Conservation (phyloP, 805 yeast species). For the Yarrowia deformans region DNA sequence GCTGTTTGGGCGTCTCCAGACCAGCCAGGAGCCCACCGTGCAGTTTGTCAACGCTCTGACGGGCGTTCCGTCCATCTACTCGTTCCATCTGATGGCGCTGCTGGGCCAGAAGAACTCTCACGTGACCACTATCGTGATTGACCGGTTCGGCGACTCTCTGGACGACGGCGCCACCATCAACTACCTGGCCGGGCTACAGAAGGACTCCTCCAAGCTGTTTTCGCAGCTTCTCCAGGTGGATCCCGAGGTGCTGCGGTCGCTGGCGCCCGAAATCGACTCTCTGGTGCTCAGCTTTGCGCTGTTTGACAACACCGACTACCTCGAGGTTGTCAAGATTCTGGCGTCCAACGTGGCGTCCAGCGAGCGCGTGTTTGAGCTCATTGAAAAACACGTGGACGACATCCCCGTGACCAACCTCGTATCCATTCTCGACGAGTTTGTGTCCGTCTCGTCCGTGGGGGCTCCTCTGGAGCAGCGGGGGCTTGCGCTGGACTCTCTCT, state of each 20-base stretch:
- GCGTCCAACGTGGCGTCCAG: slow-evolving; percentile 58
- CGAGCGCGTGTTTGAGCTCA: slow-evolving; percentile 38
- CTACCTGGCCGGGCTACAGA: slow-evolving; percentile 29
- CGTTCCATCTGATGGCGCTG: slow-evolving; percentile 25
- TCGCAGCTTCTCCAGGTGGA: slow-evolving; percentile 39
- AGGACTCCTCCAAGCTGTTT: slow-evolving; percentile 25
- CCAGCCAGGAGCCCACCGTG: slow-evolving; percentile 43
- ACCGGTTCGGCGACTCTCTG: slow-evolving; percentile 19
- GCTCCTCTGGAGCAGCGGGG: slow-evolving; percentile 38
- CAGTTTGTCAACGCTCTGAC: slow-evolving; percentile 8
- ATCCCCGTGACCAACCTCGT: slow-evolving; percentile 43
- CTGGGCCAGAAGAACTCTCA: slow-evolving; percentile 12
- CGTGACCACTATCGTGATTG: slow-evolving; percentile 15
- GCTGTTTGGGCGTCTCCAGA: slow-evolving; percentile 61
- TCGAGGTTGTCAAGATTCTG: slow-evolving; percentile 61
- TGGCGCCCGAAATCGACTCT: slow-evolving; percentile 28
- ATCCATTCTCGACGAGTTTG: slow-evolving; percentile 44
- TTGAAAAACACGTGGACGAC: slow-evolving; percentile 29
- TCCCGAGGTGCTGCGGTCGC: slow-evolving; percentile 37
- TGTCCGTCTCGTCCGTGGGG: slow-evolving; percentile 40
- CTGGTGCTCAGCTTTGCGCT: slow-evolving; percentile 40
- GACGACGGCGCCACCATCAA: slow-evolving; percentile 25
- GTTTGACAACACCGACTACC: slow-evolving; percentile 50
- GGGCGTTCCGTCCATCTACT: slow-evolving; percentile 9
- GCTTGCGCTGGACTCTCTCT: neutral